Percentiles rank a stretch among this genome's conserved stretches.
These are phyloP conservation scores for Collariella sp. DNA, from an alignment of 495 filamentous ascomycete genomes.

Conservation along the genomic window DNA sequence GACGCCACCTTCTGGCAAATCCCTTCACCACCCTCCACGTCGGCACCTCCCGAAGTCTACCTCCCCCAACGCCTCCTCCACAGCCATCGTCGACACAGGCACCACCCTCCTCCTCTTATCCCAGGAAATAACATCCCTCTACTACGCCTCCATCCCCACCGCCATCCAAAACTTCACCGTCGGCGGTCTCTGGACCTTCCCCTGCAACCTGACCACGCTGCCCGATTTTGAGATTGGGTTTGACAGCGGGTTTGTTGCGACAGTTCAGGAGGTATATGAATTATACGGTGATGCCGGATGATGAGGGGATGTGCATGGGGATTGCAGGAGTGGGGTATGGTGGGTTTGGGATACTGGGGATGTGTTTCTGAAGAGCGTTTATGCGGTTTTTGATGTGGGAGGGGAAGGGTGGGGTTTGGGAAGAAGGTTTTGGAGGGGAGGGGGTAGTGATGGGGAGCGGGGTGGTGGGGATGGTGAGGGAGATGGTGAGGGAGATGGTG, in stretches of 20 bases:
- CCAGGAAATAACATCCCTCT: conserved; percentile 48
- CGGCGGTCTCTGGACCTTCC: conserved; percentile 53
- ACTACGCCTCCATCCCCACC: conserved; percentile 57
- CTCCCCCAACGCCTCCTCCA: conserved; percentile 21
- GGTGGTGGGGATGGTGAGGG: neutral
- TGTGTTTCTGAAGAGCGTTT: conserved; percentile 65
- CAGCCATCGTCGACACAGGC: conserved; percentile 67
- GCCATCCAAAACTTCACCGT: conserved; percentile 46
- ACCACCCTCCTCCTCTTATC: conserved; percentile 63
- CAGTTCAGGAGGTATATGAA: conserved; percentile 58
- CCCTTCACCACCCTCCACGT: conserved; percentile 49
- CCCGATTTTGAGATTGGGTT: conserved; percentile 47
- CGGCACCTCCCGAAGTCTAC: conserved; percentile 38
- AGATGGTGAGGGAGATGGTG: neutral
- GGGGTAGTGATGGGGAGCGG: neutral
- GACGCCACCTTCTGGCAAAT: conserved; percentile 60
- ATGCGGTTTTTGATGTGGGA: conserved; percentile 66
- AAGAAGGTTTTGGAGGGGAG: conserved; percentile 31
- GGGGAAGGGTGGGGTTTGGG: conserved; percentile 56
- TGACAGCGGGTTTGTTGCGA: conserved; percentile 39
- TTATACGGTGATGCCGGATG: conserved; percentile 48
- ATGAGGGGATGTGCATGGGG: conserved; percentile 52
- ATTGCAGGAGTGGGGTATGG: conserved; percentile 52
- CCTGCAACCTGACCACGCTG: conserved; percentile 41
- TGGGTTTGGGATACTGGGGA: conserved; percentile 62